Percentiles rank a stretch among this genome's conserved stretches.
Evolutionary conservation across 805 yeast genomes (phyloP).

Genomic region (Lachancea nothofagi): DNA sequence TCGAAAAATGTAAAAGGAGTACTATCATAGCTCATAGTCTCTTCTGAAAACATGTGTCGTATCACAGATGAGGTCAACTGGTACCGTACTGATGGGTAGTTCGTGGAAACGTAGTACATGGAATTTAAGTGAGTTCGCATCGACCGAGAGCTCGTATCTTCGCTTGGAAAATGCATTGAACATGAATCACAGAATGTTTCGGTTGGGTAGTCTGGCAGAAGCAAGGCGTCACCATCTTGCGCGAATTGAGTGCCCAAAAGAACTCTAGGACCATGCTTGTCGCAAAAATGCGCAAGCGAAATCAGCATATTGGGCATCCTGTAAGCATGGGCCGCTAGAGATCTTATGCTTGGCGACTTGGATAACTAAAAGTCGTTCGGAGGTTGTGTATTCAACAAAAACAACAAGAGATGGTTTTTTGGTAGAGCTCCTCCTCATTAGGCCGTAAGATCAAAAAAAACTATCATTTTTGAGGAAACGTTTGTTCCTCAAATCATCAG

Average conservation of each 20-base stretch:
- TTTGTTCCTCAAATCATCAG: too few relatives aligned
- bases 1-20: constrained; percentile 64
- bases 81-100: constrained; percentile 52
- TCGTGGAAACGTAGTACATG: constrained; percentile 45
- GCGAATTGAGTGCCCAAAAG: constrained; percentile 56
- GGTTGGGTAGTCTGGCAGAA: constrained; percentile 39
- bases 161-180: constrained; percentile 45
- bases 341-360: neutral
- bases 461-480: too few relatives aligned
- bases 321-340: constrained; percentile 1
- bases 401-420: too few relatives aligned
- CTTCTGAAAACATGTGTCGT: constrained; percentile 61
- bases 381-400: too few relatives aligned
- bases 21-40: constrained; percentile 52
- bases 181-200: constrained; percentile 58
- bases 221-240: constrained; percentile 22
- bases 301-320: constrained; percentile 21
- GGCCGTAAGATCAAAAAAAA: too few relatives aligned
- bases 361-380: too few relatives aligned
- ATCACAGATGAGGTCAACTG: constrained; percentile 54
- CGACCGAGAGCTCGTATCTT: constrained; percentile 25
- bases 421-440: too few relatives aligned
- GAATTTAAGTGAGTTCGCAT: constrained; percentile 29
- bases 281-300: constrained; percentile 69
- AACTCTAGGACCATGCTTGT: constrained; percentile 68